These are phyloP conservation scores for Vigna hirtella DNA, from an alignment of 306 rosid species.

Conservation along the genomic window DNA sequence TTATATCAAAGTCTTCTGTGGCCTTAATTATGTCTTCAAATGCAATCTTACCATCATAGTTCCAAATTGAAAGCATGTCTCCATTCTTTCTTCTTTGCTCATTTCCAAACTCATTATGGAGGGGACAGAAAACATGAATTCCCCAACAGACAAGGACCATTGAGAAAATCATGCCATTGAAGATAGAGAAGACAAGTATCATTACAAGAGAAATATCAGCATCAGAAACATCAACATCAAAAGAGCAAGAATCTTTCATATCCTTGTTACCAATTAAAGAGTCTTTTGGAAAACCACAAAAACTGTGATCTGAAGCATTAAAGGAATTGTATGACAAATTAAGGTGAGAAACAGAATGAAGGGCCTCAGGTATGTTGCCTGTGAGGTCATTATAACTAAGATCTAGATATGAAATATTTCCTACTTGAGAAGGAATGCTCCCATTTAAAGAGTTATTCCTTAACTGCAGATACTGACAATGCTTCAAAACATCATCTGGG, in stretches of 20 bases:
- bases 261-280: slow-evolving; percentile 11
- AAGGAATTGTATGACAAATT: slow-evolving; percentile 34
- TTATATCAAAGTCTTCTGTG: slow-evolving; percentile 35
- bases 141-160: neutral
- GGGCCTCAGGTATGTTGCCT: neutral
- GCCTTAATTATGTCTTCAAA: slow-evolving; percentile 40
- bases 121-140: neutral
- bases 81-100: slow-evolving; percentile 24
- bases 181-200: neutral
- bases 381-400: slow-evolving; percentile 33
- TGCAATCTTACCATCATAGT: slow-evolving; percentile 45
- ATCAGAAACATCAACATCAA: neutral
- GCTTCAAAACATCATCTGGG: neutral
- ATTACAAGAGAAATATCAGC: neutral
- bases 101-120: neutral
- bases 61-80: slow-evolving; percentile 39
- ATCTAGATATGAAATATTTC: slow-evolving; percentile 2
- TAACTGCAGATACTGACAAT: neutral
- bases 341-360: neutral
- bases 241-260: neutral
- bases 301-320: neutral
- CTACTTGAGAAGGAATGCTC: slow-evolving; percentile 25
- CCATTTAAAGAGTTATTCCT: slow-evolving; percentile 30
- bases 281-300: neutral
- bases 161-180: slow-evolving; percentile 2